Evolutionary conservation across 2,329 filamentous ascomycete species (phyloP), one percentile per base, ranked within the genome.

Genomic region (Fusarium burgessii): DNA sequence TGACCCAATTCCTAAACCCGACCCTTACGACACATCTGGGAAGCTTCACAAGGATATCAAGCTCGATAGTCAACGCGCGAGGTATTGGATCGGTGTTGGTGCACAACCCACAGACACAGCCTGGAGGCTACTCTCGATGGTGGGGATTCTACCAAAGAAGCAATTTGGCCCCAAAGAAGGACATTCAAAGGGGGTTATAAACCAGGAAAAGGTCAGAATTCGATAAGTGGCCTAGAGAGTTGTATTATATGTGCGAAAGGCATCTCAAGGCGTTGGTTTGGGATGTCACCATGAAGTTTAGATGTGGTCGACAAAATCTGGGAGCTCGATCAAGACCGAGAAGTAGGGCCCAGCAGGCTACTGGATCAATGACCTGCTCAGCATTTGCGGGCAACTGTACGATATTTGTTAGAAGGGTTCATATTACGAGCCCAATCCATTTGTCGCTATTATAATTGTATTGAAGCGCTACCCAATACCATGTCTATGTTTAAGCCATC

Each of bases 41-140:
- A 89, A 90, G 62, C 88, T 93, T 60, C 93, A 92, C 85, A 99
- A 99, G 83, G 95, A 98, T 74, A 93, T 99, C 79, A 91, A 93
- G 77, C 87, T 99, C 17, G 96, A 99, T 81, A 84, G 88, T 11
- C 85, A 89, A 72, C 87, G 96, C 66, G 93, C 95, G 62, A 91
- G 92, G 81, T 99, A 99, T 84, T 99, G 96, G 96, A 87, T 99
- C 38, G 96, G 96, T 79, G 95, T 98, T 6, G 96, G 96, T 2
- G 96, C 96, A 60, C 96, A 99, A 83, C 96, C 96, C 13, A 95
- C 92, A 69, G 93, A 98, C 74, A 91, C 93, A 6, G 93, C 92
- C 38, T 97, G 95, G 95, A 88, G 93, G 79, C 81, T 98, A 76
- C 84, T 99, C 75, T 89, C 88, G 60, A 92, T 97, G 93, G 93